Percentiles rank a stretch among this genome's conserved stretches.
Evolutionary conservation across 129 eudicot genomes (phyloP).

Genomic region (Flaveria ramosissima): DNA sequence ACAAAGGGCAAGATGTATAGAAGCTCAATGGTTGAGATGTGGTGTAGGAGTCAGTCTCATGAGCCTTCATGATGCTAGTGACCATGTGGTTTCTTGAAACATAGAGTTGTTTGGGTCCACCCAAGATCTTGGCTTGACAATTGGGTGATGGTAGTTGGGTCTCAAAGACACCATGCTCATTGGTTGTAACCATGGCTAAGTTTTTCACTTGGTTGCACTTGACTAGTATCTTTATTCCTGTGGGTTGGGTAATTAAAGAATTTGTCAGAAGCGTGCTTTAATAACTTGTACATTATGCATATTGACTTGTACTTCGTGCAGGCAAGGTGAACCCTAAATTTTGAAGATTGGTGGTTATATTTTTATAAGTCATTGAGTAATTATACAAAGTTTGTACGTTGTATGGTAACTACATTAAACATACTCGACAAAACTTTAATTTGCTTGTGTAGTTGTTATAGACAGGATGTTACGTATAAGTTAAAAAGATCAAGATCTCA

Average conservation of each 20-base stretch:
- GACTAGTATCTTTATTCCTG: conserved; percentile 71
- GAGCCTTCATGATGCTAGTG: conserved; percentile 34
- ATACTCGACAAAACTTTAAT: background rate
- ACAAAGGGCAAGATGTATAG: conserved; percentile 64
- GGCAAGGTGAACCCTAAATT: background rate
- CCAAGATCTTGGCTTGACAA: conserved; percentile 72
- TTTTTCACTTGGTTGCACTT: conserved; percentile 74
- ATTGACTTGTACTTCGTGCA: background rate
- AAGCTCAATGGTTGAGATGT: conserved; percentile 56
- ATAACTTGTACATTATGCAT: background rate
- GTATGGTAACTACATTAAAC: too few species aligned
- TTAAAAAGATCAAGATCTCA: background rate
- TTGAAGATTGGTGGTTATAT: background rate
- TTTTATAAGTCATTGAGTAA: too few species aligned
- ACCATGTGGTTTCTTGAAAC: conserved; percentile 41
- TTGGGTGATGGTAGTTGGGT: conserved; percentile 54
- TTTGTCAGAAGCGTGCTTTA: background rate
- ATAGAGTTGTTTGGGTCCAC: conserved; percentile 69
- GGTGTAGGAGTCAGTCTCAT: conserved; percentile 43
- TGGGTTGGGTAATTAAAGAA: background rate
- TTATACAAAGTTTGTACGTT: too few species aligned
- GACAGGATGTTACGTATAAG: too few species aligned
- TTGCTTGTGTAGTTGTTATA: background rate
- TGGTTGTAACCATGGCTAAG: conserved; percentile 54
- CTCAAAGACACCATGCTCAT: conserved; percentile 61